Percentiles rank a stretch among this genome's conserved stretches.
phyloP scores from a whole-genome alignment of 2,329 filamentous ascomycete genomes.

The Diaporthe sp. region DNA sequence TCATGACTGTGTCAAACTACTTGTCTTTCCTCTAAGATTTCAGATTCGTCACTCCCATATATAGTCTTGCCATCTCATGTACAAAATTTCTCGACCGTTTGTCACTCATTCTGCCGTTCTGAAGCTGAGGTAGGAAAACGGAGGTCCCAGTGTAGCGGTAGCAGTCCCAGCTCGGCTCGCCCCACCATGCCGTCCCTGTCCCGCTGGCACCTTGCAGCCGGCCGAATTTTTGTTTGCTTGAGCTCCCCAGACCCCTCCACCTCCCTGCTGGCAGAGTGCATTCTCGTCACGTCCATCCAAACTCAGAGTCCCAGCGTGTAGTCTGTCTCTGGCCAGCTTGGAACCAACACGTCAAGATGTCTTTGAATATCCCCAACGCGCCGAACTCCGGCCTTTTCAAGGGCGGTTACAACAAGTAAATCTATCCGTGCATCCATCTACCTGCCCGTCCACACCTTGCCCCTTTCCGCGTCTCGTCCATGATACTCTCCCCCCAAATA shows the following conservation, averaged over 20 bases:
- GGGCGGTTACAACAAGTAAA: constrained; percentile 94
- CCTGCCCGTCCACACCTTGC: constrained; percentile 28
- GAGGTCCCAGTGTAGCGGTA: constrained; percentile 5
- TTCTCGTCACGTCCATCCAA: constrained; percentile 28
- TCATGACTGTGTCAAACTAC: background rate
- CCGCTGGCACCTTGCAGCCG: constrained; percentile 28
- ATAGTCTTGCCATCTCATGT: too few relatives aligned
- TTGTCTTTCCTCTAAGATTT: background rate
- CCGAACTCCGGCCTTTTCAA: constrained; percentile 97
- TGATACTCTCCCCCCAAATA: constrained; percentile 18
- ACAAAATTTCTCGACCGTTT: too few relatives aligned
- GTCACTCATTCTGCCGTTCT: background rate
- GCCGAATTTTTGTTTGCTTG: constrained; percentile 35
- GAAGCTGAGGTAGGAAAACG: background rate
- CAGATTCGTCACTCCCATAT: background rate
- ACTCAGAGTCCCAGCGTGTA: constrained; percentile 16
- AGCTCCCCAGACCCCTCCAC: constrained; percentile 24
- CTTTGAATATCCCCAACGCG: constrained; percentile 93
- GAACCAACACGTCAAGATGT: constrained; percentile 72
- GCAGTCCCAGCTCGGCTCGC: constrained; percentile 9
- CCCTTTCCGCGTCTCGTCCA: constrained; percentile 39
- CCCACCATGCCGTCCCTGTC: constrained; percentile 15
- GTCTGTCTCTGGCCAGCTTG: constrained; percentile 11
- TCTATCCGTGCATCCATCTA: constrained; percentile 43
- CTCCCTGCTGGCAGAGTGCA: constrained; percentile 20